Evolutionary conservation across 306 rosid genomes (phyloP).

Genomic region (Prunus fruticosa): DNA sequence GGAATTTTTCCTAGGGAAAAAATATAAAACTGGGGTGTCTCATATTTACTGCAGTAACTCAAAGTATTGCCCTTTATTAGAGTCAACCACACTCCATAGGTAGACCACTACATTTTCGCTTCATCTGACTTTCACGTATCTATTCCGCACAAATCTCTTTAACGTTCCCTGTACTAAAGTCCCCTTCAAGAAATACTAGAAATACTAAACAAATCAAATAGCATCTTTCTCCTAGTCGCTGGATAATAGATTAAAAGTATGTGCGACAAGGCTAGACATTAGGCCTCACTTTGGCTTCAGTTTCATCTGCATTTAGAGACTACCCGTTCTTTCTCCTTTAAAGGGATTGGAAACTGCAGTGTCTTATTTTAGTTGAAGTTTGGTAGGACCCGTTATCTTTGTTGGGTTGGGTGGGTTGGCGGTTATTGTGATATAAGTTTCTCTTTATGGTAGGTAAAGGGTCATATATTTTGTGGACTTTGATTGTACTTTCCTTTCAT

Average conservation of each 20-base stretch:
- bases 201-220: not conserved
- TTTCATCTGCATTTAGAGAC: not conserved
- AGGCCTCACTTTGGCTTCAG: not conserved
- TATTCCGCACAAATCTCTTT: not conserved
- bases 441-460: not conserved
- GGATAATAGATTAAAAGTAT: not conserved
- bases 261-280: not conserved
- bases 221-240: not conserved
- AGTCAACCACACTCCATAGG: not conserved
- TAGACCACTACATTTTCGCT: not conserved
- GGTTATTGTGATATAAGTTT: not conserved
- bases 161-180: not conserved
- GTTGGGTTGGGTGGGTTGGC: not conserved
- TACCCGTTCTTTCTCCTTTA: not conserved
- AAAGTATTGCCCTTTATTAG: not conserved
- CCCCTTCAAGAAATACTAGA: constrained; percentile 4
- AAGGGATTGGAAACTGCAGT: not conserved
- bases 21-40: not conserved
- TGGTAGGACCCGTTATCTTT: not conserved
- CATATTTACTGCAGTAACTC: not conserved
- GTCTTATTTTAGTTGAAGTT: not conserved
- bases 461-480: not conserved
- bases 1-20: not conserved
- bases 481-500: not conserved
- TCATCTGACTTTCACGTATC: not conserved